Conservation (phyloP, 352 stramenopile species). For the Globisporangium splendens region DNA sequence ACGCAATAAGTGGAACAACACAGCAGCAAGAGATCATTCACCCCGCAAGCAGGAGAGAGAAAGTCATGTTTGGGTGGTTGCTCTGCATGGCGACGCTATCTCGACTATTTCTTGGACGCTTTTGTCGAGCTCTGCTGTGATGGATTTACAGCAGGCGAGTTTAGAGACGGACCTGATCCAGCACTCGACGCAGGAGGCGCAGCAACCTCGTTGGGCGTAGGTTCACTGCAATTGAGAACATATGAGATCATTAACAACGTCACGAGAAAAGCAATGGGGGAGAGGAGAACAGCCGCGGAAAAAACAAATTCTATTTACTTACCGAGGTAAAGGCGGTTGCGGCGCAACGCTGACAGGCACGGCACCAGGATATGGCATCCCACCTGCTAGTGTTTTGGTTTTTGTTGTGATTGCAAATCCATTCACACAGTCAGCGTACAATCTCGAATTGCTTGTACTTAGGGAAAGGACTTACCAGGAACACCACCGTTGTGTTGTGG, state of each 20-base stretch:
- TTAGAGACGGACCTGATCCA: background rate
- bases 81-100: no score
- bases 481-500: constrained; percentile 28
- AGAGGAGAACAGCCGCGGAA: background rate
- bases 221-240: constrained; percentile 4
- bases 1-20: no score
- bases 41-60: no score
- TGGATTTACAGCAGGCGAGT: constrained; percentile 2
- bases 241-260: background rate
- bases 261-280: background rate
- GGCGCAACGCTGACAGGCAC: constrained; percentile 19
- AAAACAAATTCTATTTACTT: constrained; percentile 9
- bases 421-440: background rate
- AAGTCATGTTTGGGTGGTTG: no score
- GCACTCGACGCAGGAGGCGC: background rate
- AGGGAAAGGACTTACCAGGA: constrained; percentile 16
- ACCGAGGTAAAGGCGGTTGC: constrained; percentile 46
- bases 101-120: background rate
- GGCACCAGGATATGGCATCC: constrained; percentile 28
- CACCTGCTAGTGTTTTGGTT: constrained; percentile 6
- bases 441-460: background rate
- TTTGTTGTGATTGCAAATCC: no score
- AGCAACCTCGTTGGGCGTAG: constrained; percentile 8
- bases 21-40: no score
- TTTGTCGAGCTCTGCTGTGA: constrained; percentile 2